Evolutionary conservation across 192 early-diverging fungal genomes (phyloP).

Genomic region (Gigaspora rosea): DNA sequence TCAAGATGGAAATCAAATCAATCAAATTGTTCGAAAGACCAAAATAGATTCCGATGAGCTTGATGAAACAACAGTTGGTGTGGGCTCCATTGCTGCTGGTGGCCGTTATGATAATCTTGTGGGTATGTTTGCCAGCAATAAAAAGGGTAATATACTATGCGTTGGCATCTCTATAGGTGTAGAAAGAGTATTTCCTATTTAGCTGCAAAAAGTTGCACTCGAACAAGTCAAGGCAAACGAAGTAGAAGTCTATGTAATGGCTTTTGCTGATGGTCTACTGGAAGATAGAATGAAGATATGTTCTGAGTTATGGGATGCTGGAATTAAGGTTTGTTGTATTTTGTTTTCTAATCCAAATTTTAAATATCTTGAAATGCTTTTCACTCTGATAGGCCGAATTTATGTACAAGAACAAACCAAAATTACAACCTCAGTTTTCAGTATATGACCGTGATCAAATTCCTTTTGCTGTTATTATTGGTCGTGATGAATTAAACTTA

Average conservation of each 20-base stretch:
- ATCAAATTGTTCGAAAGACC: conserved; percentile 39
- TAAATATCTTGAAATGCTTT: neutral
- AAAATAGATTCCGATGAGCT: conserved; percentile 58
- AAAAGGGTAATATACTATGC: conserved; percentile 81
- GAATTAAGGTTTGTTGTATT: conserved; percentile 57
- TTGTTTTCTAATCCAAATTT: neutral
- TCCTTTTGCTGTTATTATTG: conserved; percentile 89
- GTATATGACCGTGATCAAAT: conserved; percentile 83
- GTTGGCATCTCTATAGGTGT: conserved; percentile 96
- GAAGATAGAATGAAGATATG: conserved; percentile 88
- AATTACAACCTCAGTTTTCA: conserved; percentile 76
- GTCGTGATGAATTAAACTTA: conserved; percentile 79
- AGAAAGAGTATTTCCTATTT: conserved; percentile 91
- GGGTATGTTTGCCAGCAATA: conserved; percentile 85
- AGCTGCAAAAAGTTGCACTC: conserved; percentile 62
- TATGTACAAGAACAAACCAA: conserved; percentile 89
- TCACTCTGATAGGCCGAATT: conserved; percentile 67
- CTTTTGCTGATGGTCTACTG: conserved; percentile 76
- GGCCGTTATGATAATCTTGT: conserved; percentile 98
- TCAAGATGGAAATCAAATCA: conserved; percentile 47
- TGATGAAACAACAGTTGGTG: conserved; percentile 79
- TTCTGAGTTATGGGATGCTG: conserved; percentile 89
- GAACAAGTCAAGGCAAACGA: conserved; percentile 73
- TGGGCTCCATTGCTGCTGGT: conserved; percentile 95
- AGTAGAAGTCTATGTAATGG: conserved; percentile 85